A percentile compares a stretch with the other conserved stretches of the same genome.
These are phyloP conservation scores for Agaricus bisporus DNA, from an alignment of 768 basidiomycete genomes.

Conservation along the genomic window DNA sequence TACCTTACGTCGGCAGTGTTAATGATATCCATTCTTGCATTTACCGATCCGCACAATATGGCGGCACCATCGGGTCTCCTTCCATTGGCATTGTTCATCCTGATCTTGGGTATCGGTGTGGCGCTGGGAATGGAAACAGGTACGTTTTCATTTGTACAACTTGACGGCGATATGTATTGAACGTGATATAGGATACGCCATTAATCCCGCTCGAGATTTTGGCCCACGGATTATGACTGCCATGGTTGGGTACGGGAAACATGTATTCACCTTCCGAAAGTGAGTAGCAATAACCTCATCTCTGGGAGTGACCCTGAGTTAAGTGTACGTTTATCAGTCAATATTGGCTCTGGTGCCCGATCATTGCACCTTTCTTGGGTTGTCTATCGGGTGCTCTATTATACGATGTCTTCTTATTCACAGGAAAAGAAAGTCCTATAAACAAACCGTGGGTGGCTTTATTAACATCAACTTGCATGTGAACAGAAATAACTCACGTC, in stretches of 20 bases:
- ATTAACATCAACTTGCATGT: neutral
- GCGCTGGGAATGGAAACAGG: constrained; percentile 59
- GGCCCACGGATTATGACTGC: constrained; percentile 64
- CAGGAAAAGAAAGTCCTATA: constrained; percentile 46
- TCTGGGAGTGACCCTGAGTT: constrained; percentile 13
- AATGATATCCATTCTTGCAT: constrained; percentile 45
- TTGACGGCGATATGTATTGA: neutral
- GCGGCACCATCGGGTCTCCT: constrained; percentile 44
- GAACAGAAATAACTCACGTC: too few species aligned
- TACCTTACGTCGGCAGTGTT: constrained; percentile 53
- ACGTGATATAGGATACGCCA: constrained; percentile 38
- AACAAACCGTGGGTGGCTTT: constrained; percentile 42
- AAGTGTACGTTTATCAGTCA: constrained; percentile 32
- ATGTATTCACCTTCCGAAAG: constrained; percentile 41
- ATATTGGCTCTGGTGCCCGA: constrained; percentile 71
- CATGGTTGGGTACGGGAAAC: constrained; percentile 66
- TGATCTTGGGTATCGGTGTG: constrained; percentile 52
- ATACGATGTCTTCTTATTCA: constrained; percentile 56
- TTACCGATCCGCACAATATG: constrained; percentile 46
- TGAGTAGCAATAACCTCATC: constrained; percentile 16
- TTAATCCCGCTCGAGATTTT: constrained; percentile 70
- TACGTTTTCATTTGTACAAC: constrained; percentile 13
- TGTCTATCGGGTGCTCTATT: constrained; percentile 45
- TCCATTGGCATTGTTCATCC: constrained; percentile 49
- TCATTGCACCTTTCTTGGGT: constrained; percentile 55